phyloP scores from a whole-genome alignment of 1,284 basidiomycete species.

The Golubevia pallescens region DNA sequence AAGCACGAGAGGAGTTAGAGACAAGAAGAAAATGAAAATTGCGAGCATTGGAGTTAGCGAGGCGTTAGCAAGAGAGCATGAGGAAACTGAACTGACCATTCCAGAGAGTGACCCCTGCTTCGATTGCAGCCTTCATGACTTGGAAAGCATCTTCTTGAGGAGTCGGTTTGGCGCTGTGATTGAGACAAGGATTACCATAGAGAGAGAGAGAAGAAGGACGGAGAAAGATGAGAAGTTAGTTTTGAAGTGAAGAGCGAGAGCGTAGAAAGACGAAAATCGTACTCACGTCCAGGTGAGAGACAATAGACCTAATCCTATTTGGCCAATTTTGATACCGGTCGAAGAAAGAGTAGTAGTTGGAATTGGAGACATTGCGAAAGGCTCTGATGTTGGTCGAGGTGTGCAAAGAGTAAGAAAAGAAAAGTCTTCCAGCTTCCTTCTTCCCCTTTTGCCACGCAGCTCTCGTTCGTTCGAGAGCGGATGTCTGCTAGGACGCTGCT shows the following conservation, averaged over 20 bases:
- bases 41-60: background rate
- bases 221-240: background rate
- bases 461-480: no score
- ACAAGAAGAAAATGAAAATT: background rate
- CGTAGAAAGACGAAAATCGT: no score
- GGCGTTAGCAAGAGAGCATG: background rate
- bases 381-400: no score
- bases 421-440: no score
- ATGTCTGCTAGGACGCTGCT: no score
- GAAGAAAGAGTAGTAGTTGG: constrained; percentile 23
- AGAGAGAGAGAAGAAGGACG: background rate
- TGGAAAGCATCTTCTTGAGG: constrained; percentile 38
- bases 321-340: constrained; percentile 24
- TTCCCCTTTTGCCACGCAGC: no score
- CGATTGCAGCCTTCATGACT: constrained; percentile 33
- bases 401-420: no score
- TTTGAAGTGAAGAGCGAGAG: no score
- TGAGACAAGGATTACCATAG: background rate
- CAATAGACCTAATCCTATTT: constrained; percentile 46
- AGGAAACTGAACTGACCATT: constrained; percentile 11
- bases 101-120: constrained; percentile 31
- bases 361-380: background rate
- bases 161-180: background rate
- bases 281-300: constrained; percentile 30
- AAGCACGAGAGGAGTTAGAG: background rate